Base-by-base conservation (phyloP, 208 protist species). In the Crithidia expoeki region DNA sequence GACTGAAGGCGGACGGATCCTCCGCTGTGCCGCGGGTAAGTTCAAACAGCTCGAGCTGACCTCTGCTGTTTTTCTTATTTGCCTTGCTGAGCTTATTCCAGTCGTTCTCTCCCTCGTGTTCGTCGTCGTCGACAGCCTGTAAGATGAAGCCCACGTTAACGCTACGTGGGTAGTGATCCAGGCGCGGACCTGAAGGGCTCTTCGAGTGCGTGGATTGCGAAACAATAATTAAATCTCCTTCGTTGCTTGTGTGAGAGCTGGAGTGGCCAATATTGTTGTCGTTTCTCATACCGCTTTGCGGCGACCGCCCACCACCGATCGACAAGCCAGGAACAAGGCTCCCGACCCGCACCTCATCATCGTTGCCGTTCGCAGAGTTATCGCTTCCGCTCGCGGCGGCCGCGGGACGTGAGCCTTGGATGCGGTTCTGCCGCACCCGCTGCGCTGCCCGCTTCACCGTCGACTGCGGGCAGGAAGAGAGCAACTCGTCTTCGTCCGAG, bases 401-500 rank as follows among this genome's bases (percentile, higher is more conserved):
- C 16, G 51, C 47, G 28, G 42, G 56, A 0, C 30, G 27, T 14
- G 33, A 30, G 19, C 63, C 51, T 21, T 6, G 23, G 6, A 64
- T 49, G 30, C 32, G 55, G 56, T 49, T 75, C 30, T 36, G 50
- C 14, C 47, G 71, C 58, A 72, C 61, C 16, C 73, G 40, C 65
- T 62, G 52, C 28, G 61, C 61, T 21, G 59, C 63, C 27, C 75
- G 80, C 65, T 81, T 81, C 70, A 84, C 68, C 19, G 70, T 50
- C 17, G 80, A 85, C 66, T 76, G 63, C 2, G 58, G 71, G 51
- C 79, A 62, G 33, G 82, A 88, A 7, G 77, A 72, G 10, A 87
- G 62, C 47, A 87, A 16, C 38, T 86, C 77, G 36, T 83, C 75
- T 12, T 89, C 82, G 36, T 85, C 77, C 4, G 68, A 70, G 44